Evolutionary conservation across 2,329 filamentous ascomycete species (phyloP).

Genomic region (Bipolaris sorokiniana): DNA sequence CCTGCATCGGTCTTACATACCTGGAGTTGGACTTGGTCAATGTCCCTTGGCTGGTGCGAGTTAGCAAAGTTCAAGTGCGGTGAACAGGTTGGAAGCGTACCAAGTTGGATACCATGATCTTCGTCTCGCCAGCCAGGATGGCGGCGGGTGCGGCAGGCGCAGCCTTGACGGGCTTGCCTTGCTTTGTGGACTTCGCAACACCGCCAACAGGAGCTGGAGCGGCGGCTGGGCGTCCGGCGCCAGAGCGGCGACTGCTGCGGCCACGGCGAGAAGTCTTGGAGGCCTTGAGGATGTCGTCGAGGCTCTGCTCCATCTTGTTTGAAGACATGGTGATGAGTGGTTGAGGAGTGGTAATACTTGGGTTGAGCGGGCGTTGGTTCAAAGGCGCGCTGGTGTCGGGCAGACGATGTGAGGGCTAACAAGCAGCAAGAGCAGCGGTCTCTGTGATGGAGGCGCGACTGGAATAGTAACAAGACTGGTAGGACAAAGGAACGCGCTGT

Average conservation of each 20-base stretch:
- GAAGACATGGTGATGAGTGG: conserved; percentile 37
- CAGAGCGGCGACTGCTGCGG: conserved; percentile 54
- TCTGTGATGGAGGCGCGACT: conserved; percentile 19
- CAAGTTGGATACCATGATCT: conserved; percentile 98
- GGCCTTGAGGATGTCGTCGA: conserved; percentile 94
- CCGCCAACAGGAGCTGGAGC: conserved; percentile 79
- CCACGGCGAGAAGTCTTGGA: conserved; percentile 56
- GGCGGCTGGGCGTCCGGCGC: conserved; percentile 59
- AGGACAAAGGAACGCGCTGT: conserved; percentile 27
- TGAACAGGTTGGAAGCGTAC: conserved; percentile 63
- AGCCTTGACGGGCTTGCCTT: conserved; percentile 64
- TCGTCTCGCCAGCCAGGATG: conserved; percentile 75
- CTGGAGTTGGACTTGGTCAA: conserved; percentile 98
- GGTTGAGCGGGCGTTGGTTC: conserved; percentile 16
- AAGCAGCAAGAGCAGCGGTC: conserved; percentile 9
- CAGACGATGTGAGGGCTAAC: conserved; percentile 18
- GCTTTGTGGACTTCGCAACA: conserved; percentile 76
- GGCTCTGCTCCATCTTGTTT: conserved; percentile 93
- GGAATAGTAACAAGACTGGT: conserved; percentile 7
- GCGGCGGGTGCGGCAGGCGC: conserved; percentile 68
- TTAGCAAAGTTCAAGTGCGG: conserved; percentile 54
- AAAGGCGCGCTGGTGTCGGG: conserved; percentile 20
- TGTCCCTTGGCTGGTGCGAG: conserved; percentile 80
- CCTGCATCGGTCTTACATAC: conserved; percentile 85
- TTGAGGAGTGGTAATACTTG: conserved; percentile 21